These are phyloP conservation scores for Mortierella sp. DNA, from an alignment of 371 early-diverging fungal genomes.

Conservation along the genomic window DNA sequence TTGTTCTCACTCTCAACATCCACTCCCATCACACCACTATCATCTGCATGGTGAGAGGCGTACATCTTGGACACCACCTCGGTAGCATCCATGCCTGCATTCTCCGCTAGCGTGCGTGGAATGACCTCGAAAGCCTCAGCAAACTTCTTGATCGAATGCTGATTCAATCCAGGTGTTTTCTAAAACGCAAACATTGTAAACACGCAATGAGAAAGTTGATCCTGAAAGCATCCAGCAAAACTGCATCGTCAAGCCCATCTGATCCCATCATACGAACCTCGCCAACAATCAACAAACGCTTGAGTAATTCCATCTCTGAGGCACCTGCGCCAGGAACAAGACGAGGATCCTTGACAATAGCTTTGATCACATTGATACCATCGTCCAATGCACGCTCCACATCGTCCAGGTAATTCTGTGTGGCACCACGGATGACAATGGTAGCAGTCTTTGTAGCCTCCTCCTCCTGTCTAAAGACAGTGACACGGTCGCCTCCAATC, in stretches of 20 bases:
- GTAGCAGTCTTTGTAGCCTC: slow-evolving; percentile 90
- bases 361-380: slow-evolving; percentile 97
- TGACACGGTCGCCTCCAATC: slow-evolving; percentile 97
- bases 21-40: slow-evolving; percentile 57
- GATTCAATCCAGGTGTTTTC: slow-evolving; percentile 94
- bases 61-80: slow-evolving; percentile 93
- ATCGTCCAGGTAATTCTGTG: slow-evolving; percentile 97
- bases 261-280: slow-evolving; percentile 49
- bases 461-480: slow-evolving; percentile 93
- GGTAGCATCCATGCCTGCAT: slow-evolving; percentile 96
- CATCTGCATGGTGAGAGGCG: slow-evolving; percentile 90
- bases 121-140: slow-evolving; percentile 96
- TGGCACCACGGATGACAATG: slow-evolving; percentile 97
- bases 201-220: too few species aligned
- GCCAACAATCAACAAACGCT: slow-evolving; percentile 74
- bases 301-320: slow-evolving; percentile 92
- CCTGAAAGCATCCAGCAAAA: not conserved
- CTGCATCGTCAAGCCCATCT: too few species aligned
- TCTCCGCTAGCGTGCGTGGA: slow-evolving; percentile 95
- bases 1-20: slow-evolving; percentile 72
- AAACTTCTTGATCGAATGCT: slow-evolving; percentile 96
- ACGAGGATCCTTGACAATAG: slow-evolving; percentile 88
- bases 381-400: slow-evolving; percentile 98
- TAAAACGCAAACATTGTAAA: slow-evolving; percentile 16
- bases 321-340: slow-evolving; percentile 97